Evolutionary conservation across 345 rosid genomes (phyloP), one percentile per base, ranked within the genome.

Genomic region (Linum usitatissimum): DNA sequence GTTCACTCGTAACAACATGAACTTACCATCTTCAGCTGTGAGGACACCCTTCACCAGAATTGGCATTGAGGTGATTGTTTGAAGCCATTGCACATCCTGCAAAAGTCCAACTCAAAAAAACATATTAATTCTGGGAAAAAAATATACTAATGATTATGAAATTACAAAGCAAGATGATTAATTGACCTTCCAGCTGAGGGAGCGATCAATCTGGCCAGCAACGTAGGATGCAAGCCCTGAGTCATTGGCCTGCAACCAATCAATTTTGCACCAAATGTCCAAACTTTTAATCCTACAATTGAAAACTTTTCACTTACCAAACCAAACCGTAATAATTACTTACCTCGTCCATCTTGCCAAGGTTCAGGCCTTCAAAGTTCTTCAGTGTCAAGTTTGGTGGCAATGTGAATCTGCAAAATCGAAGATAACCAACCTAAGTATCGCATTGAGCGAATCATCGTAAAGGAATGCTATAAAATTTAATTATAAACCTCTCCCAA

Each of bases 141-240:
- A 34, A 0, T 34, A 45, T 7, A 10, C 17, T 10, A 45, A 3
- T 7, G n/a, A 21, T 13, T 0, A 9, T 8, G 30, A 18, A 10
- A 19, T 9, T 12, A 15, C 12, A 6, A 18, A 55, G 15, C 18
- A 53, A 7, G 9, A 19, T 10, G 4, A 45, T 10, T 6, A 45
- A 6, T 10, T 15, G 53, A 93, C 99, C 87, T 87, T 86, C 99
- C 99, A 90, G 84, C 82, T 90, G 45, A 93, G 90, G 53, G 97
- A 76, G 23, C 62, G 77, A 65, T 93, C 99, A 58, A 78, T 61
- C 84, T 90, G 99, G 68, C 86, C 83, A 19, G 96, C 96, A 64
- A 77, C 96, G 79, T 93, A 93, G 2, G 96, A 89, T 53, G 97
- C 94, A 55, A 93, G 76, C 45, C 99, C 99, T 21, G 97, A 93